Evolutionary conservation across 805 yeast species (phyloP), one percentile per base, ranked within the genome.

Genomic region (Candida lessepsii): DNA sequence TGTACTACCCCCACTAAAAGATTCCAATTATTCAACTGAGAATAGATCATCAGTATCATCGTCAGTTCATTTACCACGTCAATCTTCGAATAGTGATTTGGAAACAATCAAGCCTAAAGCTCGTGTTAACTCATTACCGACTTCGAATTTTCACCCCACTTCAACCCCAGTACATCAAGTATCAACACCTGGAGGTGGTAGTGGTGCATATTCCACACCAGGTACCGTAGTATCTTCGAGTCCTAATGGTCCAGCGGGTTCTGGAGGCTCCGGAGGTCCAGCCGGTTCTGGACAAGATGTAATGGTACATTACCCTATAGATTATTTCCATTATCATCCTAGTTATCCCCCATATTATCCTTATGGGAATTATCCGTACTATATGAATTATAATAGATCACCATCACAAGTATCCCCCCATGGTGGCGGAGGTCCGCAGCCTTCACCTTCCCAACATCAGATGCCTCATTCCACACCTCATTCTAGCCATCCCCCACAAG

Each of bases 21-120:
- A 37, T n/a, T 14, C 31, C 7, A 41, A 46, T 21, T 46, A 46
- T 26, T 40, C 49, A 2, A 19, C 37, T 18, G 44, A 42, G 15
- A 25, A 34, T 2, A 30, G 46, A 11, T 18, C 20, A 3, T 43
- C 47, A 15, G 30, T 43, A 9, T 31, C 40, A 11, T 41, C 47
- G 3, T 43, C 47, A 5, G 35, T 41, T 2, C 19, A 29, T 13
- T 20, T 45, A 10, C 18, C 25, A 4, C 27, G 35, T 13, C 27
- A 23, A 10, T 21, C 27, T 3, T 32, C 35, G 15, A 24, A 16
- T 7, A n/a, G 35, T 20, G 42, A 34, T 13, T 5, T 34, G 14
- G 39, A 37, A 18, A 6, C 35, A 3, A 21, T 32, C 9, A 32
- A 21, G 13, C 9, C 27, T 7, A 32, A 32, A 21, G 31, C 36